Evolutionary conservation across 2,329 filamentous ascomycete genomes (phyloP), one percentile per base, ranked within the genome.

Genomic region (Pestalotiopsis sp.): DNA sequence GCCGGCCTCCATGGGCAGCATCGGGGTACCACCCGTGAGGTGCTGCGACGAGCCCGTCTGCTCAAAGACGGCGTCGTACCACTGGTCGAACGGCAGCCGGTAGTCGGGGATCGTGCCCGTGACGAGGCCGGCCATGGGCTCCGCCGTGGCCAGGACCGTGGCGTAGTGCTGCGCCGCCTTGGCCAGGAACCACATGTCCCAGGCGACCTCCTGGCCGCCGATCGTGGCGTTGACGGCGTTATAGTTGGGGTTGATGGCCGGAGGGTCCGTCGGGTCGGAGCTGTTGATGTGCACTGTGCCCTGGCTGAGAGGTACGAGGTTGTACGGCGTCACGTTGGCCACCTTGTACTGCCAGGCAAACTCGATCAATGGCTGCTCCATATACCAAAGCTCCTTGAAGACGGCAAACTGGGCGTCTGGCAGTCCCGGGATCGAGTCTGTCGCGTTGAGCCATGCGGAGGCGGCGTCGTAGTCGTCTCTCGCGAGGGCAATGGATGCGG

Each of bases 1-100:
- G 31, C 79, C 79, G 68, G 77, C 73, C 66, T 78, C 76, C 36
- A 70, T 76, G 7, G 82, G 80, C 67, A 84, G 75, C 84, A 85
- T 85, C n/a, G 56, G 65, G 61, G 65, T 69, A 2, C 69, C 69
- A 20, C 69, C 59, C 12, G 67, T 69, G 2, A 67, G 39, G n/a
- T 70, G 61, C 41, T 68, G 41, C 23, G 69, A 70, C 45, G 64
- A 66, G 13, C 67, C 67, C n/a, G 67, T 67, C 57, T 67, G 64
- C 64, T 49, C 45, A 23, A 67, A 65, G 20, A 57, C 65, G 20
- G 39, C 20, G 38, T 52, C 52, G 39, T 39, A 65, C 59, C 64
- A 68, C 25, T 70, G 27, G n/a, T 70, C 64, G 36, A 67, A 67
- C 12, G 67, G 64, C 3, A 70, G 39, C 31, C 67, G 25, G 14